These are phyloP conservation scores for Iberis amara DNA, from an alignment of 441 rosid genomes.

Conservation along the genomic window DNA sequence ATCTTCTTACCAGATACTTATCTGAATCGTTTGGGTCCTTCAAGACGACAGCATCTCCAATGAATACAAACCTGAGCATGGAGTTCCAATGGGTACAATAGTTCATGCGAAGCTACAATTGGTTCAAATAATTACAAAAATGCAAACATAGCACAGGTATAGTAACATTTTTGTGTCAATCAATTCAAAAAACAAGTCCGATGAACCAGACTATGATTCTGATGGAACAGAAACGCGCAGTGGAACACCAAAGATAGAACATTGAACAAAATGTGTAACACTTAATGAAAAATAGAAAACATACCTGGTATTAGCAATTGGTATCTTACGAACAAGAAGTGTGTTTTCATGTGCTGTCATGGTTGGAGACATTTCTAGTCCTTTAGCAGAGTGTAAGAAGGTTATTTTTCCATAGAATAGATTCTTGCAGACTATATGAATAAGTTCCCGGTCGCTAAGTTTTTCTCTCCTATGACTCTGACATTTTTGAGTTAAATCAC, in stretches of 20 bases:
- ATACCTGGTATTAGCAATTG: conserved; percentile 57
- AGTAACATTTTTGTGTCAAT: too few species aligned
- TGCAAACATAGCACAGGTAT: not conserved
- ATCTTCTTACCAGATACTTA: conserved; percentile 64
- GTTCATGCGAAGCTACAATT: not conserved
- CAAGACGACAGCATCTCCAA: conserved; percentile 84
- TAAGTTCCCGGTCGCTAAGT: conserved; percentile 46
- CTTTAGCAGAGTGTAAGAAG: conserved; percentile 63
- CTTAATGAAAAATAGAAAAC: conserved; percentile 8
- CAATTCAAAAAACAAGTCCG: not conserved
- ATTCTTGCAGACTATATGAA: conserved; percentile 54
- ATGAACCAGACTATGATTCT: not conserved
- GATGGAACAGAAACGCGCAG: not conserved
- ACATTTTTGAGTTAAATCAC: not conserved
- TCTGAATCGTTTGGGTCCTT: conserved; percentile 66
- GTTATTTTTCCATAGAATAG: conserved; percentile 72
- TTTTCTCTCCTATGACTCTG: conserved; percentile 64
- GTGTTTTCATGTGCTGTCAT: conserved; percentile 59
- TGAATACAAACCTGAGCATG: conserved; percentile 48
- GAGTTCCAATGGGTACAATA: conserved; percentile 1
- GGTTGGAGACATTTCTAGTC: conserved; percentile 63
- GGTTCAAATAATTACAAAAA: not conserved
- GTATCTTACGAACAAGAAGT: conserved; percentile 80
- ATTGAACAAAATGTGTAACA: not conserved
- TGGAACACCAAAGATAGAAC: not conserved